These are phyloP conservation scores for Jaapia argillacea DNA, from an alignment of 768 basidiomycete genomes.

Conservation along the genomic window DNA sequence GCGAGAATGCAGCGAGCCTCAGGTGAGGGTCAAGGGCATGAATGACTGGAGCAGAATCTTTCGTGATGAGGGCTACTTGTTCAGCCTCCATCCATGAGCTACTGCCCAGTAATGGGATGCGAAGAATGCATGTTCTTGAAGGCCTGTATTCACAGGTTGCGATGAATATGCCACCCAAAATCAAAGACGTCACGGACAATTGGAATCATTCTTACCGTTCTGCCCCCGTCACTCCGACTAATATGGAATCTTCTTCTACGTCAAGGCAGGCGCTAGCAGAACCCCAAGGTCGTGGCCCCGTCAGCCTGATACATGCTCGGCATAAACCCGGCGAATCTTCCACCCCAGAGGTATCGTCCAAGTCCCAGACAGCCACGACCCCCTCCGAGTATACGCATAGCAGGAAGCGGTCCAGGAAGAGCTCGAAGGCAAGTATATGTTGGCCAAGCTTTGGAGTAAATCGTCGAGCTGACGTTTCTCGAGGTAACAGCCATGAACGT, in stretches of 20 bases:
- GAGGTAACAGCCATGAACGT: conserved; percentile 9
- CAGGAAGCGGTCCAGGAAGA: conserved; percentile 39
- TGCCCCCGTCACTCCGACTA: conserved; percentile 10
- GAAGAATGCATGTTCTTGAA: not conserved
- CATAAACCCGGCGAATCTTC: not conserved
- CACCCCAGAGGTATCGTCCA: not conserved
- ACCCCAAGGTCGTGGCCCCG: conserved; percentile 8
- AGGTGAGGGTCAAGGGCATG: conserved; percentile 23
- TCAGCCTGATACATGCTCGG: conserved; percentile 6
- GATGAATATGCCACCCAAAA: not conserved
- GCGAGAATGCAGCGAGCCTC: conserved; percentile 23
- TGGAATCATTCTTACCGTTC: conserved; percentile 15
- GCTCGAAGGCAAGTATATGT: conserved; percentile 25
- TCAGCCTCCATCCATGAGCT: too few relatives aligned
- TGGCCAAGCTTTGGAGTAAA: not conserved
- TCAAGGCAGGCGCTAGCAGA: conserved; percentile 10
- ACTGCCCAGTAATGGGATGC: not conserved
- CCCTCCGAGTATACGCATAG: conserved; percentile 34
- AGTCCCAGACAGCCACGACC: conserved; percentile 32
- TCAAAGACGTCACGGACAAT: conserved; percentile 9
- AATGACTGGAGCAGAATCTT: conserved; percentile 16
- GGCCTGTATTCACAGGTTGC: not conserved
- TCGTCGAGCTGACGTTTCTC: conserved; percentile 5
- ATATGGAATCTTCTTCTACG: conserved; percentile 5
- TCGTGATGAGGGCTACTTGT: conserved; percentile 2